Conservation (phyloP, 495 filamentous ascomycete genomes). For the Lindgomyces ingoldianus region DNA sequence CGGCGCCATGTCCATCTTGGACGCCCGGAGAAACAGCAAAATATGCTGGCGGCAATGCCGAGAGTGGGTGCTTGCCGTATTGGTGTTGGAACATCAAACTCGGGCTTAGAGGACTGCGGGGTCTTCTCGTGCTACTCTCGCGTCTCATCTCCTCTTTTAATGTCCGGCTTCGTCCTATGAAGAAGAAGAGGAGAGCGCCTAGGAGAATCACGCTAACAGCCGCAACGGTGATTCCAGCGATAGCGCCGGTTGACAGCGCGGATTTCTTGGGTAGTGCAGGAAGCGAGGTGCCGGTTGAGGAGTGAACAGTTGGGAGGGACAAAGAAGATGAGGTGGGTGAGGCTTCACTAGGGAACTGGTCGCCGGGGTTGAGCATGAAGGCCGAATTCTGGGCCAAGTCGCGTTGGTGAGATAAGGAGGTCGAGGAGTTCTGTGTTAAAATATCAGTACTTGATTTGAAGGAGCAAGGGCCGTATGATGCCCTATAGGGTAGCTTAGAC, state of each 20-base stretch:
- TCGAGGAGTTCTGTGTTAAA: constrained; percentile 5
- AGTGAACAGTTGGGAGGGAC: neutral
- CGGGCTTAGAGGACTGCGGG: too few relatives aligned
- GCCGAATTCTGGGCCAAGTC: constrained; percentile 36
- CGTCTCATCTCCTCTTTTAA: neutral
- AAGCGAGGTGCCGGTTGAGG: constrained; percentile 24
- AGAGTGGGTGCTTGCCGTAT: too few relatives aligned
- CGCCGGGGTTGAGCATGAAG: constrained; percentile 49
- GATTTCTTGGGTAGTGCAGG: neutral
- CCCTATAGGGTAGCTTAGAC: too few relatives aligned
- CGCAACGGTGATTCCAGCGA: constrained; percentile 4
- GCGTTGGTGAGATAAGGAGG: constrained; percentile 39
- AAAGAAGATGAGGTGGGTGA: neutral
- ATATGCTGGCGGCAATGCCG: neutral
- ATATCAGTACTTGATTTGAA: neutral
- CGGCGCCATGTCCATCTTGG: neutral
- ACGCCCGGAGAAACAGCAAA: neutral
- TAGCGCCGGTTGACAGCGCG: neutral
- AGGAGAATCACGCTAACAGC: constrained; percentile 33
- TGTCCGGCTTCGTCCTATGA: constrained; percentile 35
- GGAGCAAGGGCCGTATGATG: neutral
- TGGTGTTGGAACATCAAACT: too few relatives aligned
- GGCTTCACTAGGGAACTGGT: constrained; percentile 42
- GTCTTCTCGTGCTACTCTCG: too few relatives aligned
- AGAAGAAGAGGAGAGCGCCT: constrained; percentile 52